A percentile compares a stretch with the other conserved stretches of the same genome.
These are phyloP conservation scores for Aquilaria malaccensis DNA, from an alignment of 345 rosid species.

Conservation along the genomic window DNA sequence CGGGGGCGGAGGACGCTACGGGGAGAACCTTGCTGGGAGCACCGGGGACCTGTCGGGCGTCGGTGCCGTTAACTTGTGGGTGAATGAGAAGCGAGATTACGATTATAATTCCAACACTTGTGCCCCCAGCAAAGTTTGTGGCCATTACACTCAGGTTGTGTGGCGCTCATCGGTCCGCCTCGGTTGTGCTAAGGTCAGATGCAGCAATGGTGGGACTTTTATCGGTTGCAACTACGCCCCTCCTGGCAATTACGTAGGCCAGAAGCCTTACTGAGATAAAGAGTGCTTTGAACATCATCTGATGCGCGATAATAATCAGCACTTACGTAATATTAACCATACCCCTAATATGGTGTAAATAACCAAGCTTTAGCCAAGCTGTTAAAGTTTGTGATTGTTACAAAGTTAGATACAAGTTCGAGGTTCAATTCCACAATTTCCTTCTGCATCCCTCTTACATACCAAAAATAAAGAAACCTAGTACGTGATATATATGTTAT, in stretches of 20 bases:
- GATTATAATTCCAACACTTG: slow-evolving; percentile 45
- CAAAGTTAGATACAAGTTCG: slow-evolving; percentile 10
- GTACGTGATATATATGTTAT: too few relatives aligned
- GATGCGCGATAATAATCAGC: too few relatives aligned
- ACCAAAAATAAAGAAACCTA: too few relatives aligned
- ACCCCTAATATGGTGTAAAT: too few relatives aligned
- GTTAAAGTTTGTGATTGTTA: too few relatives aligned
- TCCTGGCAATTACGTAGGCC: slow-evolving; percentile 30
- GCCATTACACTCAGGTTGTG: slow-evolving; percentile 71
- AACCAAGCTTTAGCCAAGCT: too few relatives aligned
- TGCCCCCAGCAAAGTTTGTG: slow-evolving; percentile 34
- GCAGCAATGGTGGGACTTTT: slow-evolving; percentile 44
- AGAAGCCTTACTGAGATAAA: too few relatives aligned
- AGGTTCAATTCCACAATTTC: too few relatives aligned
- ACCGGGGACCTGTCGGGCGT: slow-evolving; percentile 28
- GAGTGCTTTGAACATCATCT: too few relatives aligned
- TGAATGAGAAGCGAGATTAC: slow-evolving; percentile 40
- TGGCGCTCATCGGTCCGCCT: slow-evolving; percentile 46
- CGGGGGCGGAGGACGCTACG: slow-evolving; percentile 33
- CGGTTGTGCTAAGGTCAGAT: slow-evolving; percentile 63
- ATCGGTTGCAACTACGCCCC: slow-evolving; percentile 59
- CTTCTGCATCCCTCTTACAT: too few relatives aligned
- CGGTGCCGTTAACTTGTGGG: slow-evolving; percentile 49
- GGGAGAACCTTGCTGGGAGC: slow-evolving; percentile 56
- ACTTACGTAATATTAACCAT: too few relatives aligned